Percentiles rank a stretch among this genome's conserved stretches.
These are phyloP conservation scores for Herpetospermum pedunculosum DNA, from an alignment of 306 rosid species.

Conservation along the genomic window DNA sequence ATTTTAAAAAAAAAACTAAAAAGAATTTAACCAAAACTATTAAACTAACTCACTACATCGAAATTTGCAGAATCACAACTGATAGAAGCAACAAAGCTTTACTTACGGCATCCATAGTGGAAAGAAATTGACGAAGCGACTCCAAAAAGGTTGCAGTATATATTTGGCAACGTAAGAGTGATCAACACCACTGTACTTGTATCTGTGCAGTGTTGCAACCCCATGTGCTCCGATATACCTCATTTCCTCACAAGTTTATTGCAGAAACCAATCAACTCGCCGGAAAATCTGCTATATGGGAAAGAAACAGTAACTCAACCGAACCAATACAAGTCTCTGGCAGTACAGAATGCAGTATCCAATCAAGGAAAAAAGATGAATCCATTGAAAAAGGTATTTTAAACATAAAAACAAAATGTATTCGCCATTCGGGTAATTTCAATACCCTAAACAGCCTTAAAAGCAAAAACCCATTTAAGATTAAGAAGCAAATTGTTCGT, in stretches of 20 bases:
- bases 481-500: background rate
- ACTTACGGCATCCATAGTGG: conserved; percentile 99
- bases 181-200: conserved; percentile 92
- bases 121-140: conserved; percentile 58
- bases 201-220: conserved; percentile 60
- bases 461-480: background rate
- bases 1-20: too few relatives aligned
- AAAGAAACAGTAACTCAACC: background rate
- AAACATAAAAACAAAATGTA: background rate
- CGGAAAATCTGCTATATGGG: background rate
- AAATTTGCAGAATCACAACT: background rate
- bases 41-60: too few relatives aligned
- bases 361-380: background rate
- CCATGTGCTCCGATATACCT: conserved; percentile 84
- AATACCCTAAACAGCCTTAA: background rate
- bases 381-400: background rate
- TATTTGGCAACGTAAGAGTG: conserved; percentile 89
- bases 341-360: background rate
- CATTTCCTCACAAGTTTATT: conserved; percentile 34
- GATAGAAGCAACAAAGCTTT: background rate
- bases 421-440: background rate
- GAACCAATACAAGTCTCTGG: background rate
- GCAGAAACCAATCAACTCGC: conserved; percentile 13
- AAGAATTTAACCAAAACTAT: too few relatives aligned
- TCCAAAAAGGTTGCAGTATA: conserved; percentile 86